Evolutionary conservation across 1,284 basidiomycete genomes (phyloP), one percentile per base, ranked within the genome.

Genomic region (Somion occarium): DNA sequence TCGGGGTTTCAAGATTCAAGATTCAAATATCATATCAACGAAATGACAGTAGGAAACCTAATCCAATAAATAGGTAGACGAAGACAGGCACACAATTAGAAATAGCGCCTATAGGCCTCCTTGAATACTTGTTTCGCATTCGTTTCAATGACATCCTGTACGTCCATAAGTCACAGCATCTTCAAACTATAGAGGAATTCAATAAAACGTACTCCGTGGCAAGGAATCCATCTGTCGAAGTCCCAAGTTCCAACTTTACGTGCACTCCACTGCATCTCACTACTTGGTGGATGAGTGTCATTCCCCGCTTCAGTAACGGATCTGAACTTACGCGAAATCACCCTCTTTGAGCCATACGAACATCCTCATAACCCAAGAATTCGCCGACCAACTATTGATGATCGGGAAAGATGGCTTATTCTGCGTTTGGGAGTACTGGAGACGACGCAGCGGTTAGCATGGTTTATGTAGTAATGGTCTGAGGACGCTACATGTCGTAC

Each of bases 191-290:
- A 20, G 9, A 37, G n/a, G 13, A 45, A 44, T 27, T 39, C 27
- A 50, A 25, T 2, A 39, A 30, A 49, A 67, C 80, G 60, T 63
- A 88, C 86, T 15, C 90, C 95, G 67, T 98, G 95, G 62, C 93
- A 96, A 43, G 92, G 91, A 53, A 98, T 93, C 61, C 98, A 88
- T 43, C 89, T 76, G 26, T 90, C 81, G 66, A 93, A 95, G 60
- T 95, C 85, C 93, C 93, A 95, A 1, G 69, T 75, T 1, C 82
- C 77, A 2, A 95, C 91, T 1, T 74, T n/a, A n/a, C n/a, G n/a
- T n/a, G n/a, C n/a, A n/a, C n/a, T n/a, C n/a, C n/a, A n/a, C n/a
- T n/a, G n/a, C n/a, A n/a, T n/a, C n/a, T 83, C 58, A 76, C 80
- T 2, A 79, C 85, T 60, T 91, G 82, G 24, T 79, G 75, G 48